A percentile compares a stretch with the other conserved stretches of the same genome.
Conservation (phyloP, 2,329 filamentous ascomycete species). For the Nothopassalora personata region DNA sequence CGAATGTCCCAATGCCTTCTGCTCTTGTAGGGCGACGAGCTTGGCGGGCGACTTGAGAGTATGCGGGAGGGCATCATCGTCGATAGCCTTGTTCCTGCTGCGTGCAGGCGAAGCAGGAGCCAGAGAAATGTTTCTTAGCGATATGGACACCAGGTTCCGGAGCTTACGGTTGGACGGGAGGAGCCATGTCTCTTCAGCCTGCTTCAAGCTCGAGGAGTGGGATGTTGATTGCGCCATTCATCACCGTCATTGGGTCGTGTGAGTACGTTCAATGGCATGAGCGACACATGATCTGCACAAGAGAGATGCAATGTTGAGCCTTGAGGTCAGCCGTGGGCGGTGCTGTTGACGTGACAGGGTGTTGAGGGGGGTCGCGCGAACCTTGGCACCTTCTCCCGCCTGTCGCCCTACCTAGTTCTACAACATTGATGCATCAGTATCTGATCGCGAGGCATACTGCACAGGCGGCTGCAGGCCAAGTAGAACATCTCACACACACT, state of each 20-base stretch:
- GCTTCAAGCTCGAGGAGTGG: constrained; percentile 24
- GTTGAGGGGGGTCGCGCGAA: too few relatives aligned
- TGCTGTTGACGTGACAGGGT: too few relatives aligned
- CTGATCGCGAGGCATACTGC: too few relatives aligned
- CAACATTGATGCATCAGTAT: too few relatives aligned
- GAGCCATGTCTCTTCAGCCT: constrained; percentile 47
- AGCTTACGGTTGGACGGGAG: constrained; percentile 75
- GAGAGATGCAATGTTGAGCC: background rate
- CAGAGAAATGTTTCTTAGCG: constrained; percentile 77
- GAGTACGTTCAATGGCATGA: background rate
- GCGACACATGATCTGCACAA: background rate
- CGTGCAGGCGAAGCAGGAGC: constrained; percentile 44
- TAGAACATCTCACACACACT: too few relatives aligned
- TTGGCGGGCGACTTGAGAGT: constrained; percentile 63
- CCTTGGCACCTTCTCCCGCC: too few relatives aligned
- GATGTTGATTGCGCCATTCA: constrained; percentile 23
- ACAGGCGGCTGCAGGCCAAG: too few relatives aligned
- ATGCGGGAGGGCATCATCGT: constrained; percentile 69
- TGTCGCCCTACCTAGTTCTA: too few relatives aligned
- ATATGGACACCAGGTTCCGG: constrained; percentile 80
- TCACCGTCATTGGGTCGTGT: constrained; percentile 3
- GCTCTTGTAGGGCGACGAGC: constrained; percentile 51
- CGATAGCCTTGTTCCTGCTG: constrained; percentile 57
- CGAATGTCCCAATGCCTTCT: constrained; percentile 49
- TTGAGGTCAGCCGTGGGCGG: background rate